Conservation (phyloP, 768 basidiomycete genomes). For the Boletus huronensis region DNA sequence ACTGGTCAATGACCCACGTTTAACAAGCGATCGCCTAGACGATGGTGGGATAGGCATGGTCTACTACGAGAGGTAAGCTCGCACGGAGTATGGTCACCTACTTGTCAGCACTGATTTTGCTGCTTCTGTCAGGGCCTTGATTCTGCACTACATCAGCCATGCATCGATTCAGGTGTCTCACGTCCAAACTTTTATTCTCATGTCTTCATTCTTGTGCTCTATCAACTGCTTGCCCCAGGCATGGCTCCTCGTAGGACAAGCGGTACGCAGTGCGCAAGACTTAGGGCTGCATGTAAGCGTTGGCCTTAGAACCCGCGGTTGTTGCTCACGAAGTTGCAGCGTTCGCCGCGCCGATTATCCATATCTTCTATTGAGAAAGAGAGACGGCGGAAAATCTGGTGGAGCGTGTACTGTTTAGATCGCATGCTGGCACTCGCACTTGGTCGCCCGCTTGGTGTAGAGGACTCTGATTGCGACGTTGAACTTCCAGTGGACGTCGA, state of each 20-base stretch:
- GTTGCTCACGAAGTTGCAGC: slow-evolving; percentile 42
- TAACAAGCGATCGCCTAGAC: slow-evolving; percentile 56
- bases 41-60: slow-evolving; percentile 88
- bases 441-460: slow-evolving; percentile 83
- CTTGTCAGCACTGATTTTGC: not conserved
- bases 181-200: slow-evolving; percentile 85
- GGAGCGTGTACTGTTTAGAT: slow-evolving; percentile 87
- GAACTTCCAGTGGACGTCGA: slow-evolving; percentile 82
- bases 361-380: slow-evolving; percentile 80
- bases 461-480: slow-evolving; percentile 88
- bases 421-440: slow-evolving; percentile 90
- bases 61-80: slow-evolving; percentile 77
- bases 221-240: slow-evolving; percentile 93
- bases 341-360: slow-evolving; percentile 72
- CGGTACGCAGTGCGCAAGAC: slow-evolving; percentile 86
- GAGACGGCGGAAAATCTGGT: slow-evolving; percentile 89
- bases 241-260: slow-evolving; percentile 90
- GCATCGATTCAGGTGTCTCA: slow-evolving; percentile 80
- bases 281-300: slow-evolving; percentile 82
- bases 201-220: slow-evolving; percentile 89
- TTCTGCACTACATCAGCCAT: slow-evolving; percentile 90
- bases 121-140: slow-evolving; percentile 59
- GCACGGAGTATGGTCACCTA: not conserved
- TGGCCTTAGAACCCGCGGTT: not conserved
- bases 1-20: slow-evolving; percentile 69